Evolutionary conservation across 2,329 filamentous ascomycete genomes (phyloP).

Genomic region (Dothidotthia symphoricarpi): DNA sequence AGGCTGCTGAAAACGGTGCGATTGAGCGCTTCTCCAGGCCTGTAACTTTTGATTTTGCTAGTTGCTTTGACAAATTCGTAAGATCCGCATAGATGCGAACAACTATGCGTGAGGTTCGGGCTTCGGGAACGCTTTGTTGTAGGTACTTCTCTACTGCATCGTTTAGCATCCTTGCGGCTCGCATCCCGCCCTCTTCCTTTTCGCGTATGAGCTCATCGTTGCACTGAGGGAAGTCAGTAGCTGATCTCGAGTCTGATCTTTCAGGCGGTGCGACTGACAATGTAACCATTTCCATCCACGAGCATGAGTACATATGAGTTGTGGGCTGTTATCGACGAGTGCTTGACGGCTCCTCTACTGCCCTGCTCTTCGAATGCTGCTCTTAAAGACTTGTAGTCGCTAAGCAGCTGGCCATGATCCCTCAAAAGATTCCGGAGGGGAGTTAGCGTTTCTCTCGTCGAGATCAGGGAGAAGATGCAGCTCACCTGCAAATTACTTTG

Average conservation of each 20-base stretch:
- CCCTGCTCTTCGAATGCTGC: slow-evolving; percentile 57
- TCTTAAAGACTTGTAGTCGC: slow-evolving; percentile 56
- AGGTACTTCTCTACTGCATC: slow-evolving; percentile 48
- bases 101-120: slow-evolving; percentile 54
- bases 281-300: slow-evolving; percentile 62
- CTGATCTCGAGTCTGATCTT: not conserved
- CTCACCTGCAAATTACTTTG: slow-evolving; percentile 21
- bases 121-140: slow-evolving; percentile 23
- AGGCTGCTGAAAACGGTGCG: slow-evolving; percentile 56
- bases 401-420: slow-evolving; percentile 49
- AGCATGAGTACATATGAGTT: slow-evolving; percentile 62
- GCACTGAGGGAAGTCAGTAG: slow-evolving; percentile 38
- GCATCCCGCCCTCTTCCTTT: slow-evolving; percentile 55
- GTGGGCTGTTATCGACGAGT: slow-evolving; percentile 36
- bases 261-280: slow-evolving; percentile 23
- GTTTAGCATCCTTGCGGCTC: slow-evolving; percentile 55
- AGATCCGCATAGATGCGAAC: slow-evolving; percentile 59
- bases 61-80: slow-evolving; percentile 51
- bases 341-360: slow-evolving; percentile 42
- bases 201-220: slow-evolving; percentile 51
- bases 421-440: slow-evolving; percentile 34
- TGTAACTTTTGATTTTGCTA: slow-evolving; percentile 51
- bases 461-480: slow-evolving; percentile 1
- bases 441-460: slow-evolving; percentile 7
- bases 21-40: slow-evolving; percentile 58